phyloP scores from a whole-genome alignment of 1,139 yeast genomes.

The Geotrichum fermentans region DNA sequence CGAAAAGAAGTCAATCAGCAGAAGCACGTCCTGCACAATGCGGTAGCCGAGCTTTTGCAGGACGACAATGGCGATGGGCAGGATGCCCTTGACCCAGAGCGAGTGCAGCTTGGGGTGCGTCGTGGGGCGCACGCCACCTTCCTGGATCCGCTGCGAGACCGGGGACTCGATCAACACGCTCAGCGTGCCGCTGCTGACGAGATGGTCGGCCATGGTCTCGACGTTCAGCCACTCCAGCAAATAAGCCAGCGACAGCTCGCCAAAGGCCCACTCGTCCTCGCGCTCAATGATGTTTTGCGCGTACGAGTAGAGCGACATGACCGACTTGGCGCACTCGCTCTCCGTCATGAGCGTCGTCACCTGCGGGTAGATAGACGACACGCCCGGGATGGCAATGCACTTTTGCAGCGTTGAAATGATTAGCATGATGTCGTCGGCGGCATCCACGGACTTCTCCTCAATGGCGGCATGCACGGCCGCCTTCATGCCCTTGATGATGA shows the following conservation, averaged over 20 bases:
- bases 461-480: conserved; percentile 27
- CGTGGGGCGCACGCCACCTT: conserved; percentile 54
- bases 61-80: conserved; percentile 61
- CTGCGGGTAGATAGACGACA: conserved; percentile 47
- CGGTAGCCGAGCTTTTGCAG: conserved; percentile 60
- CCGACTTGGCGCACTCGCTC: conserved; percentile 57
- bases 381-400: conserved; percentile 50
- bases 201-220: conserved; percentile 59
- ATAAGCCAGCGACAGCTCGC: conserved; percentile 66
- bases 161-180: conserved; percentile 71
- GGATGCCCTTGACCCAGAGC: conserved; percentile 77
- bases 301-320: conserved; percentile 62
- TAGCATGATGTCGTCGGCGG: conserved; percentile 61
- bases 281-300: conserved; percentile 48
- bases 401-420: conserved; percentile 59
- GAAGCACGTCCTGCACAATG: conserved; percentile 59
- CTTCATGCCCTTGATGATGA: conserved; percentile 33
- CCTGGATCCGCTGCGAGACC: conserved; percentile 59
- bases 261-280: conserved; percentile 54
- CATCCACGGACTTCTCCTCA: conserved; percentile 35
- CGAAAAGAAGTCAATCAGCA: conserved; percentile 59
- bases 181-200: conserved; percentile 62
- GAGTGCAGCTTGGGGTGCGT: conserved; percentile 56
- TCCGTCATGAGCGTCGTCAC: conserved; percentile 53
- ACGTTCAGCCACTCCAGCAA: conserved; percentile 64